These are phyloP conservation scores for Cucurbita maxima DNA, from an alignment of 306 rosid species.

Conservation along the genomic window DNA sequence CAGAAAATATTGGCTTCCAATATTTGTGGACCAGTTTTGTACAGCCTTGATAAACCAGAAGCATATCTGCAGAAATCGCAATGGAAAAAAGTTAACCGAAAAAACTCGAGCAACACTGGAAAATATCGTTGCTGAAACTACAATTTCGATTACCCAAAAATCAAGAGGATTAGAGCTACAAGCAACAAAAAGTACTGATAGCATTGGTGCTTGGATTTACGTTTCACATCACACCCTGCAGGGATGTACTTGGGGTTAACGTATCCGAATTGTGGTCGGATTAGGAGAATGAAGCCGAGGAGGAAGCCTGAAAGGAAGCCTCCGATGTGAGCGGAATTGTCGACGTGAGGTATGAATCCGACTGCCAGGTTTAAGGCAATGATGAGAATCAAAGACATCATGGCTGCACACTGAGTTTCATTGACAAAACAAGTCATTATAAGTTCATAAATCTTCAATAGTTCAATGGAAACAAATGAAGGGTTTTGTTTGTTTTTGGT, in stretches of 20 bases:
- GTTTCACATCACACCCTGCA: conserved; percentile 31
- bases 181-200: conserved; percentile 49
- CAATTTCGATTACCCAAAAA: conserved; percentile 33
- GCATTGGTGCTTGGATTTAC: conserved; percentile 40
- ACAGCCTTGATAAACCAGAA: neutral
- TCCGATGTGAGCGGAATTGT: conserved; percentile 87
- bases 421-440: neutral
- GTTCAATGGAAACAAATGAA: neutral
- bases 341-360: conserved; percentile 77
- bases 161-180: conserved; percentile 22
- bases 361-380: conserved; percentile 55
- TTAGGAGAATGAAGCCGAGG: conserved; percentile 56
- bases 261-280: conserved; percentile 80
- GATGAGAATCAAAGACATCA: conserved; percentile 30
- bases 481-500: neutral
- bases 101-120: neutral
- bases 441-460: neutral
- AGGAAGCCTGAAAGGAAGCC: conserved; percentile 68
- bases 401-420: conserved; percentile 50
- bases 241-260: conserved; percentile 44
- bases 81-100: neutral
- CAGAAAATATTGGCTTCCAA: neutral
- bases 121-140: neutral
- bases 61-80: neutral
- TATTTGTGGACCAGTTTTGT: neutral